A percentile compares a stretch with the other conserved stretches of the same genome.
Evolutionary conservation across 257 asterid genomes (phyloP).

Genomic region (Solanum virginianum): DNA sequence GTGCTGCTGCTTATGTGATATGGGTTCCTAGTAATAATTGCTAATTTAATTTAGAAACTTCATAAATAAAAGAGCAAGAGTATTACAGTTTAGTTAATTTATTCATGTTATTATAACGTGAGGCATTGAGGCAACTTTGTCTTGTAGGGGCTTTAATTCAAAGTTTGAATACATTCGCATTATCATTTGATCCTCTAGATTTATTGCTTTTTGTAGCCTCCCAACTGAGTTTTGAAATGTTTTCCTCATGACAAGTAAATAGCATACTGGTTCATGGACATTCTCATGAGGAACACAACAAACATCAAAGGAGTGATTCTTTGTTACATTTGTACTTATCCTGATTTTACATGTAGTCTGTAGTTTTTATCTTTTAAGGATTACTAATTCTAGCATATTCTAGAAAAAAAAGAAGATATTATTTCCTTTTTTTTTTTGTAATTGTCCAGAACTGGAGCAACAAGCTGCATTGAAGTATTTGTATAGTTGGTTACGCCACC

Average conservation of each 20-base stretch:
- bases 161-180: not conserved
- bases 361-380: not conserved
- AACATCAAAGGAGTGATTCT: not conserved
- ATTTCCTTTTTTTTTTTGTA: not conserved
- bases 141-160: not conserved
- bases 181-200: not conserved
- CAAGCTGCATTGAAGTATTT: constrained; percentile 83
- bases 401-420: not conserved
- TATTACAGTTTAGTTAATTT: not conserved
- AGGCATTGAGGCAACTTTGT: not conserved
- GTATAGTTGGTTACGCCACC: constrained; percentile 90
- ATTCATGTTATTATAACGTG: not conserved
- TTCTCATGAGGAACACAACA: not conserved
- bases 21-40: not conserved
- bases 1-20: not conserved
- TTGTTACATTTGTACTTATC: not conserved
- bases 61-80: not conserved
- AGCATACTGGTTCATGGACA: not conserved
- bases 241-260: not conserved
- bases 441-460: constrained; percentile 84
- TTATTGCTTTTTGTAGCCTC: not conserved
- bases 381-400: not conserved
- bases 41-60: not conserved
- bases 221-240: not conserved
- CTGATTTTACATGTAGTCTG: not conserved